Base-by-base conservation (phyloP, 2,329 filamentous ascomycete genomes). In the Verticillium albo-atrum region DNA sequence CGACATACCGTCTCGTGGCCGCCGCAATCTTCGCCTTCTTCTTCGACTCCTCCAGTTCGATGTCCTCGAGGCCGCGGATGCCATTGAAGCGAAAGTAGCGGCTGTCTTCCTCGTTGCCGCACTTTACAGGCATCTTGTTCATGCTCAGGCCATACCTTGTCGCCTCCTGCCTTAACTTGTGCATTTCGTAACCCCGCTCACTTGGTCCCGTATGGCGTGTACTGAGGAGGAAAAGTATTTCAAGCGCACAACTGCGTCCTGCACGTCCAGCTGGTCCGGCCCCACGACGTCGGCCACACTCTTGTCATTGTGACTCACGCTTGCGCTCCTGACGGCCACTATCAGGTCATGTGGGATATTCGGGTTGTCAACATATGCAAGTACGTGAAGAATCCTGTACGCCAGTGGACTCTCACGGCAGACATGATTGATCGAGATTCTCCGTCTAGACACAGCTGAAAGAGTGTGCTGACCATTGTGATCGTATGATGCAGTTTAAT, bases 31-130 rank as follows among this genome's bases (percentile, higher is more conserved):
- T 32, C 25, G 34, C 34, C 32, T 42, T 42, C 54, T 26, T 56
- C 54, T 47, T 56, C 34, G 54, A 56, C 59, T 79, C 74, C 59
- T 79, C 72, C 1, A 80, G 67, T 4, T 71, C 72, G 55, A 80
- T 70, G n/a, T 74, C 67, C 56, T 75, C 73, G 37, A 47, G 54
- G 3, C 32, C 9, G n/a, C 28, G 12, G 28, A 32, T 4, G 52
- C 6, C 27, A 23, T 12, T 6, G 27, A 54, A 17, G 27, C 6
- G 52, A 76, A 68, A 0, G 28, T 32, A n/a, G n/a, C n/a, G n/a
- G 5, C 30, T 6, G 7, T 32, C 5, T 1, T 32, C 2, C 30
- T n/a, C n/a, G n/a, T 6, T 32, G 30, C 12, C 30, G 30, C 4
- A 7, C 30, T 32, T 12, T 12, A 12, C 30, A 32, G 30, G 7